Base-by-base conservation (phyloP, 208 protist genomes). In the Trypanosoma conorhini region DNA sequence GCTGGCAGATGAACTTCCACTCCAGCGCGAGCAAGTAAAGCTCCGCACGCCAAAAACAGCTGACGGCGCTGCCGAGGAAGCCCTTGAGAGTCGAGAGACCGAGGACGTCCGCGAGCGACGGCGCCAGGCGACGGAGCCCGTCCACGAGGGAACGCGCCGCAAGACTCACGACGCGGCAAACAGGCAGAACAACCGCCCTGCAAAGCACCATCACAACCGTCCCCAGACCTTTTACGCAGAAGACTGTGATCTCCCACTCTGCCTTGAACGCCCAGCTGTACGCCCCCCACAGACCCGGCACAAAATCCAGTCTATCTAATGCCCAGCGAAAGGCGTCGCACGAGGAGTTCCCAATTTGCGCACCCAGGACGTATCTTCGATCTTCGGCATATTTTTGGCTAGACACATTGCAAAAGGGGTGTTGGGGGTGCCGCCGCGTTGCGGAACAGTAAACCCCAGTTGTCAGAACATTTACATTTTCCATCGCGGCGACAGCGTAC, bases 271-370 rank as follows among this genome's bases (percentile, higher is more conserved):
- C 78, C 80, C 78, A 89, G 0, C 56, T 51, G 56, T 72, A 63
- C 15, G 80, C 73, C 22, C 40, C 57, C 79, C 82, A 89, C 62
- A 92, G 68, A 55, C 86, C 89, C 0, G 89, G 86, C 30, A 94
- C 71, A 50, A 90, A 48, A 65, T 90, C 85, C n/a, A 88, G 26
- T 21, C 72, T 76, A 38, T 92, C 89, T 26, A 79, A 31, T 21
- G 58, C 31, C 15, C 68, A 67, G 4, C 72, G 70, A 15, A 77
- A 31, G 10, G 76, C 62, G 5, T 78, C 61, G n/a, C 35, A 60
- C n/a, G 74, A 48, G 13, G 56, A 65, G 42, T 66, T 57, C 7
- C 69, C 80, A 52, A 77, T 62, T 44, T 62, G 51, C 24, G 60
- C 74, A 12, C 86, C 88, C 22, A 81, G 40, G n/a, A 40, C n/a